Conservation (phyloP, 768 basidiomycete genomes). For the Hericium alpestre region DNA sequence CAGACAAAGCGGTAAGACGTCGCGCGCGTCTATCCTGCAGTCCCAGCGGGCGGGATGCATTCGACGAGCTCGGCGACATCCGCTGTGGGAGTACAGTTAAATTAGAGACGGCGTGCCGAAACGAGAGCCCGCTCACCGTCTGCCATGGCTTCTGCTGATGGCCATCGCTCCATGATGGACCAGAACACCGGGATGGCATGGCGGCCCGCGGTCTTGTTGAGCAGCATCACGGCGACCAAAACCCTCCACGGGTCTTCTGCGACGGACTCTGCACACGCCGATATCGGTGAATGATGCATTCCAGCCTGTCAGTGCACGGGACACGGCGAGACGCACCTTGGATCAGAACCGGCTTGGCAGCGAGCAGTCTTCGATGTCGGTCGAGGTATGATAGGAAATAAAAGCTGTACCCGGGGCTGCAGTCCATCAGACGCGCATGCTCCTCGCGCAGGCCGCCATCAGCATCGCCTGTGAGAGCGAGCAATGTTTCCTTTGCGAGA, state of each 20-base stretch:
- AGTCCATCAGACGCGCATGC: constrained; percentile 5
- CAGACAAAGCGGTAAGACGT: constrained; percentile 46
- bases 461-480: neutral
- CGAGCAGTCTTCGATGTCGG: constrained; percentile 4
- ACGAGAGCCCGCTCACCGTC: constrained; percentile 30
- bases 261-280: constrained; percentile 31
- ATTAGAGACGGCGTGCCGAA: neutral
- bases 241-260: constrained; percentile 58
- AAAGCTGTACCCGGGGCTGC: constrained; percentile 9
- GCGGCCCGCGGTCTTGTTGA: constrained; percentile 62
- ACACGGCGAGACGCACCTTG: constrained; percentile 13
- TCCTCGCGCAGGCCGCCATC: neutral
- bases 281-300: neutral
- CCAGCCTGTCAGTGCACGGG: neutral
- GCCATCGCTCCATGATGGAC: constrained; percentile 45
- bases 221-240: constrained; percentile 52
- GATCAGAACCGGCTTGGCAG: constrained; percentile 20
- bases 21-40: constrained; percentile 45
- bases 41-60: constrained; percentile 44
- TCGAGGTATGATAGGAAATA: constrained; percentile 9
- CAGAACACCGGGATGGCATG: constrained; percentile 58
- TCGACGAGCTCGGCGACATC: constrained; percentile 31
- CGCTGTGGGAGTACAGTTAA: constrained; percentile 23
- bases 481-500: neutral
- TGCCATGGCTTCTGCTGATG: constrained; percentile 42